phyloP scores from a whole-genome alignment of 768 basidiomycete species.

The Cubamyces sp. region DNA sequence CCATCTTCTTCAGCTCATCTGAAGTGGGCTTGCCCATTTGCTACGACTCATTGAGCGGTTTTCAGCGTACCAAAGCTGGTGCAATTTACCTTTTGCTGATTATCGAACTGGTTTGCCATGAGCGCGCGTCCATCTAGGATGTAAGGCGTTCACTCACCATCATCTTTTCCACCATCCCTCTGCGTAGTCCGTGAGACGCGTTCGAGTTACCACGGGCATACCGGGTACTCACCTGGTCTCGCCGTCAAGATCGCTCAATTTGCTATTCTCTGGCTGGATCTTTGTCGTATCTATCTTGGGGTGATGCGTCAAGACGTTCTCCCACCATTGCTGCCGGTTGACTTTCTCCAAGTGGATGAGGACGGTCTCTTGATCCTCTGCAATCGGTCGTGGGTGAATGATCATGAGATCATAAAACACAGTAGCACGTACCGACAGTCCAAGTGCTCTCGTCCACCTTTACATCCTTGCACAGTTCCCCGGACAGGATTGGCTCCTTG shows the following conservation, averaged over 20 bases:
- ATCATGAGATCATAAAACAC: constrained; percentile 17
- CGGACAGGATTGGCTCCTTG: constrained; percentile 82
- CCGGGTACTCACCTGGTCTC: constrained; percentile 75
- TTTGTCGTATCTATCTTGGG: constrained; percentile 97
- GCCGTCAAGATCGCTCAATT: constrained; percentile 93
- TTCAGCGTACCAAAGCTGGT: background rate
- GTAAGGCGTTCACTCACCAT: constrained; percentile 69
- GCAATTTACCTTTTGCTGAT: constrained; percentile 66
- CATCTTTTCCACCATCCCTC: constrained; percentile 99
- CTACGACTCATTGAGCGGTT: constrained; percentile 43
- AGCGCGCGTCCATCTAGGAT: constrained; percentile 10
- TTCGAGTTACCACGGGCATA: background rate
- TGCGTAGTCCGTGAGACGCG: constrained; percentile 33
- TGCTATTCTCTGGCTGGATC: constrained; percentile 94
- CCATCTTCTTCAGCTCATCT: constrained; percentile 91
- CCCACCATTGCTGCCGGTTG: constrained; percentile 95
- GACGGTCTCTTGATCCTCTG: constrained; percentile 79
- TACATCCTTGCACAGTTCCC: constrained; percentile 91
- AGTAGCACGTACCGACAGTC: constrained; percentile 77
- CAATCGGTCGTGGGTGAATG: background rate
- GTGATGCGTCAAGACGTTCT: constrained; percentile 92
- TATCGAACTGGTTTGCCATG: constrained; percentile 61
- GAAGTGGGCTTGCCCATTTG: constrained; percentile 97
- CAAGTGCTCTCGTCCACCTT: constrained; percentile 97
- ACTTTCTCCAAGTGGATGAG: constrained; percentile 84